Evolutionary conservation across 1,284 basidiomycete genomes (phyloP).

Genomic region (Flammula alnicola): DNA sequence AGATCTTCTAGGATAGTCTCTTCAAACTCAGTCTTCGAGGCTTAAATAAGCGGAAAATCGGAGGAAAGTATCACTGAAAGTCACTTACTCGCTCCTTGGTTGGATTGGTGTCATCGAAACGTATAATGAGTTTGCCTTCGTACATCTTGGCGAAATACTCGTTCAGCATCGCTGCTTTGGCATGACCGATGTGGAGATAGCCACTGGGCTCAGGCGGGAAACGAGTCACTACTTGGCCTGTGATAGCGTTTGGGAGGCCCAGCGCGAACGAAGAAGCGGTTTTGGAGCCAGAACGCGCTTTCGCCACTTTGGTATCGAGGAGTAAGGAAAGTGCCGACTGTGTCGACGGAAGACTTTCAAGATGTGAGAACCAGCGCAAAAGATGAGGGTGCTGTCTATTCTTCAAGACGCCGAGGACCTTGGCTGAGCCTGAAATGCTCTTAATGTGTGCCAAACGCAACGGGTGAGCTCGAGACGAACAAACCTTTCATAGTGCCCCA

Average conservation of each 20-base stretch:
- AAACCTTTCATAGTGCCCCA: conserved; percentile 87
- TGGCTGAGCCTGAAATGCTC: conserved; percentile 61
- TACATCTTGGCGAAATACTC: conserved; percentile 98
- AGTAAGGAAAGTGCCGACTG: conserved; percentile 64
- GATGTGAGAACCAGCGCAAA: conserved; percentile 82
- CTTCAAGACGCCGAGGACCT: conserved; percentile 81
- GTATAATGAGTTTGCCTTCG: conserved; percentile 92
- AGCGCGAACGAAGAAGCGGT: conserved; percentile 90
- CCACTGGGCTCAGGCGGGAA: conserved; percentile 99
- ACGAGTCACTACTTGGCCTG: conserved; percentile 94
- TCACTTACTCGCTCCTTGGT: conserved; percentile 89
- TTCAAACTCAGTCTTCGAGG: conserved; percentile 85
- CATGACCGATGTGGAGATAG: conserved; percentile 98
- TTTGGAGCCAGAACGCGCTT: conserved; percentile 72
- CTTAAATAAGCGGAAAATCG: conserved; percentile 12
- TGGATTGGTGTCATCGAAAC: conserved; percentile 99
- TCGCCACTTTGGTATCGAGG: conserved; percentile 72
- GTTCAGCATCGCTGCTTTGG: conserved; percentile 96
- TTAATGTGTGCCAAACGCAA: conserved; percentile 9
- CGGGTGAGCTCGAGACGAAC: conserved; percentile 19
- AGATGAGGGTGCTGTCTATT: conserved; percentile 87
- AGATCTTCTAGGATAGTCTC: conserved; percentile 93
- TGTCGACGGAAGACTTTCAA: conserved; percentile 80
- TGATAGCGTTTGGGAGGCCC: conserved; percentile 85
- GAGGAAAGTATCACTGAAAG: neutral